These are phyloP conservation scores for Candida vaughaniae DNA, from an alignment of 805 yeast species.

Conservation along the genomic window DNA sequence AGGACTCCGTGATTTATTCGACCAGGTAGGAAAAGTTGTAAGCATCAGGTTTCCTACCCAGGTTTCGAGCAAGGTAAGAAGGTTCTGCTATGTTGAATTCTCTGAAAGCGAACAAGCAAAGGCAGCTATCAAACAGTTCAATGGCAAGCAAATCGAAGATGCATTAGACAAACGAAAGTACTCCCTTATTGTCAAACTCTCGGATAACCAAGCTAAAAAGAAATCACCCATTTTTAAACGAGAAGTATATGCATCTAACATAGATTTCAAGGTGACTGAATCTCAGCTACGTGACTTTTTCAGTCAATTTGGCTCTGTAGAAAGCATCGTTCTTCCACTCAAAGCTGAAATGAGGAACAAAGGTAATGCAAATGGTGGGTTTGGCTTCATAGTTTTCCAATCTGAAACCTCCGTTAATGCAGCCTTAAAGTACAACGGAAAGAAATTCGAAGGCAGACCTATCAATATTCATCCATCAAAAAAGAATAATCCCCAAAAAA, in stretches of 20 bases:
- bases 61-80: conserved; percentile 33
- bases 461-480: conserved; percentile 42
- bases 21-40: conserved; percentile 37
- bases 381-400: conserved; percentile 59
- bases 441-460: conserved; percentile 43
- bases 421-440: conserved; percentile 45
- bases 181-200: conserved; percentile 54
- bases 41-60: conserved; percentile 64
- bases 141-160: conserved; percentile 39
- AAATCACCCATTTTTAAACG: conserved; percentile 10
- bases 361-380: conserved; percentile 52
- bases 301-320: conserved; percentile 51
- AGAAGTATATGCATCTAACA: conserved; percentile 24
- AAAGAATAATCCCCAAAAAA: conserved; percentile 2
- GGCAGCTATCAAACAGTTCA: conserved; percentile 38
- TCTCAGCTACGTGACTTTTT: conserved; percentile 42
- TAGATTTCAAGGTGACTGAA: conserved; percentile 48
- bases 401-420: conserved; percentile 43
- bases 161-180: conserved; percentile 22
- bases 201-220: conserved; percentile 42
- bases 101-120: conserved; percentile 41
- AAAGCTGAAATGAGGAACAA: conserved; percentile 27
- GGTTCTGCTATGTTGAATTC: conserved; percentile 76
- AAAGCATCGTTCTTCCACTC: conserved; percentile 50
- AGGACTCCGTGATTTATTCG: conserved; percentile 42